Percentiles rank a stretch among this genome's conserved stretches.
Conservation (phyloP, 768 basidiomycete genomes). For the Agaricus bisporus region DNA sequence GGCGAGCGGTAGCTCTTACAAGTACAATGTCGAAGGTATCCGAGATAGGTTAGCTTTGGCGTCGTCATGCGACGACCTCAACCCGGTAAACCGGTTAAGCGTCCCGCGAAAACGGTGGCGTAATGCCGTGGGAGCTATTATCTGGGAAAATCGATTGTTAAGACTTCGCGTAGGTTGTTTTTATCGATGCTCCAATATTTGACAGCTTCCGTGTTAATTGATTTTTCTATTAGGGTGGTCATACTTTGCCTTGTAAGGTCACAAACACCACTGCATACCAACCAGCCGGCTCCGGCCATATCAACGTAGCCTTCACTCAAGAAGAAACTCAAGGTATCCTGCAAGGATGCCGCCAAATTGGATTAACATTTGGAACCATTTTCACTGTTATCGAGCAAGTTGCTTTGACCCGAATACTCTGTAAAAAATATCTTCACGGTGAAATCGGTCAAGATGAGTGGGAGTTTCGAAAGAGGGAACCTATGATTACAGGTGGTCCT, state of each 20-base stretch:
- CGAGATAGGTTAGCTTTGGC: slow-evolving; percentile 36
- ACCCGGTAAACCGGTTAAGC: slow-evolving; percentile 26
- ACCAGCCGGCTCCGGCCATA: slow-evolving; percentile 28
- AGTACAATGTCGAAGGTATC: slow-evolving; percentile 16
- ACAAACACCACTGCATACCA: slow-evolving; percentile 27
- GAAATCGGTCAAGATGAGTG: slow-evolving; percentile 47
- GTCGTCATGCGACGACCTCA: slow-evolving; percentile 29
- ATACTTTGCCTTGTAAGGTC: slow-evolving; percentile 42
- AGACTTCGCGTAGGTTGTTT: slow-evolving; percentile 28
- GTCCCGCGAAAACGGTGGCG: slow-evolving; percentile 39
- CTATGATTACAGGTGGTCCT: slow-evolving; percentile 43
- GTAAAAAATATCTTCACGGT: slow-evolving; percentile 38
- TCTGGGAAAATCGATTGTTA: slow-evolving; percentile 25
- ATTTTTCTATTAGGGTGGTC: slow-evolving; percentile 40
- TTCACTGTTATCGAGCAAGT: slow-evolving; percentile 46
- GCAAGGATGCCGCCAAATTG: slow-evolving; percentile 32
- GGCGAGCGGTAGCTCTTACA: neutral
- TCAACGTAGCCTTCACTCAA: slow-evolving; percentile 19
- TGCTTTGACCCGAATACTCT: slow-evolving; percentile 44
- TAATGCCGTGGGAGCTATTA: slow-evolving; percentile 31
- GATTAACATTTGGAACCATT: slow-evolving; percentile 46
- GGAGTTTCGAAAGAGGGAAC: slow-evolving; percentile 42
- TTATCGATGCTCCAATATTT: neutral
- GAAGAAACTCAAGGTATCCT: slow-evolving; percentile 26
- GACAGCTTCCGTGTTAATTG: neutral